Conservation (phyloP, 495 filamentous ascomycete species). For the Penicillium cinerascens region DNA sequence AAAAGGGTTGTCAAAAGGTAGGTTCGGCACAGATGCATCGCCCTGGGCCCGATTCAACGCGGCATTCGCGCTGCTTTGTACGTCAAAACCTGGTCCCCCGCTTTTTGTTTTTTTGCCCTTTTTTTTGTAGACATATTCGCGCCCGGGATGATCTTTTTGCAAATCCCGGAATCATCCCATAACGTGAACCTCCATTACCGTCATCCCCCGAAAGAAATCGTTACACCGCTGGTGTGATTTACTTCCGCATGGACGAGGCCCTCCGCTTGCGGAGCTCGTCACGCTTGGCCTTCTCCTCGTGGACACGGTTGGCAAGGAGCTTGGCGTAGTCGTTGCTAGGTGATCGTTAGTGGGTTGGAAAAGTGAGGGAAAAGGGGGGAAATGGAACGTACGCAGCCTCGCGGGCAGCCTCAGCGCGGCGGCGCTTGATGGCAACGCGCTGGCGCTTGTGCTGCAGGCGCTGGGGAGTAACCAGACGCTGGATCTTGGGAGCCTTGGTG, state of each 20-base stretch:
- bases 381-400: conserved; percentile 87
- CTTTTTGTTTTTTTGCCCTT: conserved; percentile 21
- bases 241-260: conserved; percentile 94
- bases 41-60: conserved; percentile 20
- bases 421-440: conserved; percentile 94
- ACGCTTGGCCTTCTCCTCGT: conserved; percentile 88
- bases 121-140: conserved; percentile 28
- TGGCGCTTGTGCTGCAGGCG: conserved; percentile 99
- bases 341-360: conserved; percentile 28
- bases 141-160: conserved; percentile 24
- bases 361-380: not conserved
- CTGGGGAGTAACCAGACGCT: conserved; percentile 98
- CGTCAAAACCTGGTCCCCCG: conserved; percentile 21
- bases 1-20: conserved; percentile 32
- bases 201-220: conserved; percentile 34
- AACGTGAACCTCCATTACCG: conserved; percentile 38
- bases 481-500: conserved; percentile 99
- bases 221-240: conserved; percentile 40
- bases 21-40: conserved; percentile 29
- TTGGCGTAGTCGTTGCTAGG: conserved; percentile 80
- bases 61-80: conserved; percentile 18
- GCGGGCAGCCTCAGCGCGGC: conserved; percentile 87
- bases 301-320: conserved; percentile 90
- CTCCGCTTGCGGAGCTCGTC: conserved; percentile 90
- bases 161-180: conserved; percentile 21